Conservation (phyloP, 345 rosid species). For the Mercurialis annua region DNA sequence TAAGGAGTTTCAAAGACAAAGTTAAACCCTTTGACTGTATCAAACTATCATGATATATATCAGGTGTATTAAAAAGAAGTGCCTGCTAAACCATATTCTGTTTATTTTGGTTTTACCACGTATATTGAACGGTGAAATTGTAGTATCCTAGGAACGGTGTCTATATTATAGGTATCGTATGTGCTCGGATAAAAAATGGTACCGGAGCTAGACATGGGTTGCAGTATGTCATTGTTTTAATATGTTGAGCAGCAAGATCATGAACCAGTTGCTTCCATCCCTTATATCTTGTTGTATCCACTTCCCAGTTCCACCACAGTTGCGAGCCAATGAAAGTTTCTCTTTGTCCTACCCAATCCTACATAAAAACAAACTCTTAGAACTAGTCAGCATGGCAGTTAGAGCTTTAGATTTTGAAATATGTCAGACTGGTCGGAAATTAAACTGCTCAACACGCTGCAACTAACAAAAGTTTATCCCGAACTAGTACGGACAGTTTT, state of each 20-base stretch:
- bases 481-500: too few species aligned
- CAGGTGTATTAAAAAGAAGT: neutral
- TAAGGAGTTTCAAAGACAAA: constrained; percentile 11
- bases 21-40: constrained; percentile 8
- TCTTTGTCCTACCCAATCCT: constrained; percentile 78
- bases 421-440: neutral
- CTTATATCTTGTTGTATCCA: constrained; percentile 45
- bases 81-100: neutral
- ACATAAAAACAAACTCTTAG: constrained; percentile 11
- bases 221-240: constrained; percentile 75
- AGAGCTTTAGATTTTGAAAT: neutral
- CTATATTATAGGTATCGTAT: neutral
- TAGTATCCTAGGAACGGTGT: neutral
- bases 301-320: constrained; percentile 85
- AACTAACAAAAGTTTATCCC: neutral
- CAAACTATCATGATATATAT: neutral
- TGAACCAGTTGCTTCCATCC: constrained; percentile 54
- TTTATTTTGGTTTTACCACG: neutral
- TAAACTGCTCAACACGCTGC: neutral
- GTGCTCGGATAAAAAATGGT: constrained; percentile 10
- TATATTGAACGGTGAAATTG: neutral
- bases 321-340: constrained; percentile 65
- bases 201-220: constrained; percentile 77
- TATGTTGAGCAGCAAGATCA: constrained; percentile 45
- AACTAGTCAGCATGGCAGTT: neutral